Conservation (phyloP, 305 asterid genomes). For the Fraxinus paxiana region DNA sequence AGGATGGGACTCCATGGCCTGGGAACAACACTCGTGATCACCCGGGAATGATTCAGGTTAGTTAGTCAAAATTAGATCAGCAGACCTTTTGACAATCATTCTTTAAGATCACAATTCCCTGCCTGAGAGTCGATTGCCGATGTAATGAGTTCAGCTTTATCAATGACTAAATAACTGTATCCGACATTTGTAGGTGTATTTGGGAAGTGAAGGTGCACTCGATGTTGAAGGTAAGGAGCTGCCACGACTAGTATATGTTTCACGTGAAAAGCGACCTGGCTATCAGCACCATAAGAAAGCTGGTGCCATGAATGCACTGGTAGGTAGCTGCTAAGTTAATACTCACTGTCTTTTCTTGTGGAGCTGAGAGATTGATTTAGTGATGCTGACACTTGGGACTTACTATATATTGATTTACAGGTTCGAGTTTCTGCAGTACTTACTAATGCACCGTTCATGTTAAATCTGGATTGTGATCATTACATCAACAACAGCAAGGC, state of each 20-base stretch:
- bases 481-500: slow-evolving; percentile 82
- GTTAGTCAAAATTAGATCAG: not conserved
- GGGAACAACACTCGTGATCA: slow-evolving; percentile 79
- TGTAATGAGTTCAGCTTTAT: not conserved
- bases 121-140: not conserved
- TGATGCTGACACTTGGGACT: slow-evolving; percentile 13
- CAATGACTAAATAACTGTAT: not conserved
- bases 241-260: slow-evolving; percentile 68
- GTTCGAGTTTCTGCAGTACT: slow-evolving; percentile 77
- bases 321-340: slow-evolving; percentile 23
- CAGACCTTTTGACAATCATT: not conserved
- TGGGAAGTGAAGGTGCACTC: slow-evolving; percentile 81
- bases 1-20: slow-evolving; percentile 87
- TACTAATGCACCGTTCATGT: slow-evolving; percentile 74
- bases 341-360: not conserved
- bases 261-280: slow-evolving; percentile 83
- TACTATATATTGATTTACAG: slow-evolving; percentile 30
- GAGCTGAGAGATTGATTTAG: not conserved
- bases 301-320: slow-evolving; percentile 80
- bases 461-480: slow-evolving; percentile 86
- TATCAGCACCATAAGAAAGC: slow-evolving; percentile 83
- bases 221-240: slow-evolving; percentile 80
- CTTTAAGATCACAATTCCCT: not conserved
- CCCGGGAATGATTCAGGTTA: slow-evolving; percentile 88
- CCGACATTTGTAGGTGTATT: slow-evolving; percentile 48